Percentiles rank a stretch among this genome's conserved stretches.
Conservation (phyloP, 1,284 basidiomycete genomes). For the Coniophora puteana region DNA sequence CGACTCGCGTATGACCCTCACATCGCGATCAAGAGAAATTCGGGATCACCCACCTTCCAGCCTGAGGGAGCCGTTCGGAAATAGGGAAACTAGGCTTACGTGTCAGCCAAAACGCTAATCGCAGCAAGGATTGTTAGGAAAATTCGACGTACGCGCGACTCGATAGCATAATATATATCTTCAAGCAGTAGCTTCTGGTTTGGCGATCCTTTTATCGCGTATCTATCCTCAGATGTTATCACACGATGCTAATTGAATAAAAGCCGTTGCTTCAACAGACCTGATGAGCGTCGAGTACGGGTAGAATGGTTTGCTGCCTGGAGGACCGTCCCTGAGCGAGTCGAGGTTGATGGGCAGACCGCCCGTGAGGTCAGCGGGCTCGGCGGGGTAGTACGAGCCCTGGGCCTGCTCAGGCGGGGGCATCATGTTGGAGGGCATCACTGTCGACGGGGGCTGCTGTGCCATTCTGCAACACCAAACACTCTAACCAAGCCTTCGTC, state of each 20-base stretch:
- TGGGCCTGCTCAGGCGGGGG: conserved; percentile 44
- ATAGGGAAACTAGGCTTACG: conserved; percentile 65
- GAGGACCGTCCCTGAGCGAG: conserved; percentile 76
- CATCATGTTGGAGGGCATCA: conserved; percentile 41
- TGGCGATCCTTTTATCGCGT: conserved; percentile 84
- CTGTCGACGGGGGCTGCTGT: conserved; percentile 35
- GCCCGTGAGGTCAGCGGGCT: conserved; percentile 70
- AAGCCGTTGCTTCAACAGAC: conserved; percentile 37
- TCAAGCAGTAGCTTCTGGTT: conserved; percentile 78
- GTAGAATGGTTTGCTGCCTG: conserved; percentile 82
- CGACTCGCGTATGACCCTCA: conserved; percentile 8
- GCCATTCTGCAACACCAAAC: conserved; percentile 36
- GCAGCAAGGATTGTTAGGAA: conserved; percentile 1
- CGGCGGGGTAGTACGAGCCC: conserved; percentile 63
- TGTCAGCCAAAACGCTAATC: conserved; percentile 11
- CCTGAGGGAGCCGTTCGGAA: conserved; percentile 78
- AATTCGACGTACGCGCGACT: conserved; percentile 61
- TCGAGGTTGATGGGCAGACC: conserved; percentile 81
- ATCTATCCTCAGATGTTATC: conserved; percentile 46
- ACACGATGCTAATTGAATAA: conserved; percentile 1
- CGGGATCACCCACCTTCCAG: conserved; percentile 66
- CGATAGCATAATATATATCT: conserved; percentile 86
- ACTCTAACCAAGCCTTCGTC: conserved; percentile 18
- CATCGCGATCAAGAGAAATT: conserved; percentile 1
- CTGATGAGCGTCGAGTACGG: conserved; percentile 84